Evolutionary conservation across 78 protist genomes (phyloP).

Genomic region (Dictyostelium brefeldianum): DNA sequence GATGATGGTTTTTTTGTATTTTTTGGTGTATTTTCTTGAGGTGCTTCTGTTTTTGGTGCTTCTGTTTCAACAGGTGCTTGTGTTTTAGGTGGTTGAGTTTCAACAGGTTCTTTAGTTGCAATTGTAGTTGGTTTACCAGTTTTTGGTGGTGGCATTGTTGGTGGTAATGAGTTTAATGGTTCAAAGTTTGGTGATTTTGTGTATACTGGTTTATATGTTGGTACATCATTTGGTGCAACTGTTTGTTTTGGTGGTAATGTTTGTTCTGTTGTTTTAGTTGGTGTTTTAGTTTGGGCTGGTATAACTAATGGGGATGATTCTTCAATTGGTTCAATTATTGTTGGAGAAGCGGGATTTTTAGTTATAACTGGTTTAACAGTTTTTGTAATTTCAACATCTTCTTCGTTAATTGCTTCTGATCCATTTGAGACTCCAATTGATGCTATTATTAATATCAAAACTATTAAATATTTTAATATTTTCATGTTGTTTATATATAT

Average conservation of each 20-base stretch:
- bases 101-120: neutral
- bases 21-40: neutral
- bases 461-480: neutral
- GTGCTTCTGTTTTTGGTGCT: slow-evolving; percentile 1
- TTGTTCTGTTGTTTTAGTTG: neutral
- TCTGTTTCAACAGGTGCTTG: neutral
- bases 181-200: slow-evolving; percentile 8
- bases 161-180: slow-evolving; percentile 11
- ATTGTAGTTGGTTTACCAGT: neutral
- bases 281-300: neutral
- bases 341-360: neutral
- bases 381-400: neutral
- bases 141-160: neutral
- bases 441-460: neutral
- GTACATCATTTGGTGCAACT: neutral
- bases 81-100: neutral
- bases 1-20: neutral
- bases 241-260: neutral
- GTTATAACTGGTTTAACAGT: neutral
- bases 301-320: neutral
- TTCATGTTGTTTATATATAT: neutral
- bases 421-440: neutral
- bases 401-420: neutral
- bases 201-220: neutral
- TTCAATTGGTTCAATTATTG: neutral